phyloP scores from a whole-genome alignment of 1,139 yeast genomes.

The Pichia sp. region DNA sequence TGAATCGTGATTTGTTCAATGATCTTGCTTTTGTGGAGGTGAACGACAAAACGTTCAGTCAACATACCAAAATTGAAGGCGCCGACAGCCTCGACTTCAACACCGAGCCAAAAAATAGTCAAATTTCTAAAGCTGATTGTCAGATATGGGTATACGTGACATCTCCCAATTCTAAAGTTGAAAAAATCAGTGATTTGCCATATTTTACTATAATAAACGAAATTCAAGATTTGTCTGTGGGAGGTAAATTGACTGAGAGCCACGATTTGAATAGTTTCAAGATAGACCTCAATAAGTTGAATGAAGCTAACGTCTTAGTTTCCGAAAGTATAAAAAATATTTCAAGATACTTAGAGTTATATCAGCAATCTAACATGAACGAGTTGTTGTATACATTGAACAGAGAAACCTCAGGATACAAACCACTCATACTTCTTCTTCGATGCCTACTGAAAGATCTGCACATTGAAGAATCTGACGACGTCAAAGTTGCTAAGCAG shows the following conservation, averaged over 20 bases:
- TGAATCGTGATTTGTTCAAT: constrained; percentile 28
- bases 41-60: constrained; percentile 16
- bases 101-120: constrained; percentile 8
- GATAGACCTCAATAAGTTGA: constrained; percentile 27
- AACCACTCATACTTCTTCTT: constrained; percentile 25
- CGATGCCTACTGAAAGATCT: constrained; percentile 27
- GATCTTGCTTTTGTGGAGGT: constrained; percentile 31
- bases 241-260: constrained; percentile 11
- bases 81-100: constrained; percentile 16
- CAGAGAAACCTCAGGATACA: constrained; percentile 30
- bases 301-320: constrained; percentile 28
- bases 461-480: constrained; percentile 10
- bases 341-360: constrained; percentile 25
- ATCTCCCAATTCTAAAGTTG: constrained; percentile 21
- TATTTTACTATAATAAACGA: constrained; percentile 22
- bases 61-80: constrained; percentile 15
- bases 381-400: constrained; percentile 27
- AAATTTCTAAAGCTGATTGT: constrained; percentile 19
- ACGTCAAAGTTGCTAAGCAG: constrained; percentile 9
- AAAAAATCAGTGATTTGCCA: constrained; percentile 25
- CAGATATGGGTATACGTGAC: constrained; percentile 31
- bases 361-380: constrained; percentile 28
- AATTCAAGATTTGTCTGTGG: constrained; percentile 17
- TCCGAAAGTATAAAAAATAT: constrained; percentile 26
- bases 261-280: constrained; percentile 16